These are phyloP conservation scores for Colletotrichum nymphaeae DNA, from an alignment of 2,329 filamentous ascomycete genomes.

Conservation along the genomic window DNA sequence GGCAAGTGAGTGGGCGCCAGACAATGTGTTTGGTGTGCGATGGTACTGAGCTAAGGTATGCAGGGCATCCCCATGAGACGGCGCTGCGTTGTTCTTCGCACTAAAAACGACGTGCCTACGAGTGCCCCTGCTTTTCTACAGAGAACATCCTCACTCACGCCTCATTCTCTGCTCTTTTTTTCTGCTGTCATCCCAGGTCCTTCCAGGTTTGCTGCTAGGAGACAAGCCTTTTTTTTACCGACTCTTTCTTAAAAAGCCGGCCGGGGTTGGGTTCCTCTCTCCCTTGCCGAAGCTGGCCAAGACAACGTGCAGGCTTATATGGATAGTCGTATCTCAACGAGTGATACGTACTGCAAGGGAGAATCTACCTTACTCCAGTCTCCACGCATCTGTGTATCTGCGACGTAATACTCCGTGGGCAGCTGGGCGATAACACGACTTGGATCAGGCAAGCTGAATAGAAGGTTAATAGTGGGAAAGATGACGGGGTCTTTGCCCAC, in stretches of 20 bases:
- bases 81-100: slow-evolving; percentile 9
- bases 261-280: neutral
- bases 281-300: neutral
- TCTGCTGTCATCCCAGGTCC: neutral
- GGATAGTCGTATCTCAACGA: slow-evolving; percentile 3
- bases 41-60: neutral
- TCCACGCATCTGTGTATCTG: neutral
- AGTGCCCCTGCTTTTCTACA: neutral
- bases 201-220: slow-evolving; percentile 21
- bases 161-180: neutral
- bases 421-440: neutral
- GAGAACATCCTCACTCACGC: neutral
- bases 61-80: slow-evolving; percentile 14
- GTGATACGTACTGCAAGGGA: slow-evolving; percentile 2
- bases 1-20: neutral
- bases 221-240: slow-evolving; percentile 22
- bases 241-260: neutral
- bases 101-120: slow-evolving; percentile 1
- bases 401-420: slow-evolving; percentile 5
- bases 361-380: neutral
- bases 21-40: neutral
- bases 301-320: neutral
- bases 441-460: slow-evolving; percentile 11
- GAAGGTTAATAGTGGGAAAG: slow-evolving; percentile 17
- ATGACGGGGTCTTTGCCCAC: neutral